phyloP scores from a whole-genome alignment of 1,284 basidiomycete genomes.

The Papiliotrema fonsecae region DNA sequence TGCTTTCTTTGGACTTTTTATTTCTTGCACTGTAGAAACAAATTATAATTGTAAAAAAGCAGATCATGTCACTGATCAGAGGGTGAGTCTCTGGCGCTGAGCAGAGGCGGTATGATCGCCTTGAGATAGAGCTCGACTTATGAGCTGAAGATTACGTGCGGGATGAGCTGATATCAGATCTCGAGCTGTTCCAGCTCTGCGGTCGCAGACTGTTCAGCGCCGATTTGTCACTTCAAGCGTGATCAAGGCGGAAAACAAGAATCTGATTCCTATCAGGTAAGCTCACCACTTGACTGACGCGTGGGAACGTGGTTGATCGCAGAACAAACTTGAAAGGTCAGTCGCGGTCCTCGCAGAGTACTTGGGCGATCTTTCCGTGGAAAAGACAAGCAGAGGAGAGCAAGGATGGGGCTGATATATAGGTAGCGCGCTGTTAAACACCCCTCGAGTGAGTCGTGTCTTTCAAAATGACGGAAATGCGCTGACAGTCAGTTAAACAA shows the following conservation, averaged over 20 bases:
- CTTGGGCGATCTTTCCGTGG: not conserved
- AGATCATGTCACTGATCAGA: no score
- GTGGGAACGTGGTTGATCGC: not conserved
- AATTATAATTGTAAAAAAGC: no score
- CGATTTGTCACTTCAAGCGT: slow-evolving; percentile 7
- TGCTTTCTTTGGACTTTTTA: no score
- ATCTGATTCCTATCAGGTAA: slow-evolving; percentile 7
- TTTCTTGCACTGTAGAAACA: no score
- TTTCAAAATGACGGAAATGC: not conserved
- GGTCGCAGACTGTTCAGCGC: not conserved
- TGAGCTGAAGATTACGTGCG: no score
- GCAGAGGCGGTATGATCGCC: no score
- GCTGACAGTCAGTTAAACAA: slow-evolving; percentile 36
- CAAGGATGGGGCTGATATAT: not conserved
- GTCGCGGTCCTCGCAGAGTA: not conserved
- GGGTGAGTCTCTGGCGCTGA: no score
- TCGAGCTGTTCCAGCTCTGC: not conserved
- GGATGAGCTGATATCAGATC: no score
- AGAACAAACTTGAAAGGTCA: slow-evolving; percentile 31
- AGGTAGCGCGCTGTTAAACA: slow-evolving; percentile 36
- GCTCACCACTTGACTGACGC: not conserved
- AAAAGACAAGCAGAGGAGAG: no score
- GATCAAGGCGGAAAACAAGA: slow-evolving; percentile 13
- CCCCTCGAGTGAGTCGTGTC: slow-evolving; percentile 28
- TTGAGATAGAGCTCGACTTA: no score